Percentiles rank a stretch among this genome's conserved stretches.
Evolutionary conservation across 2,329 filamentous ascomycete genomes (phyloP).

Genomic region (Ciborinia camelliae): DNA sequence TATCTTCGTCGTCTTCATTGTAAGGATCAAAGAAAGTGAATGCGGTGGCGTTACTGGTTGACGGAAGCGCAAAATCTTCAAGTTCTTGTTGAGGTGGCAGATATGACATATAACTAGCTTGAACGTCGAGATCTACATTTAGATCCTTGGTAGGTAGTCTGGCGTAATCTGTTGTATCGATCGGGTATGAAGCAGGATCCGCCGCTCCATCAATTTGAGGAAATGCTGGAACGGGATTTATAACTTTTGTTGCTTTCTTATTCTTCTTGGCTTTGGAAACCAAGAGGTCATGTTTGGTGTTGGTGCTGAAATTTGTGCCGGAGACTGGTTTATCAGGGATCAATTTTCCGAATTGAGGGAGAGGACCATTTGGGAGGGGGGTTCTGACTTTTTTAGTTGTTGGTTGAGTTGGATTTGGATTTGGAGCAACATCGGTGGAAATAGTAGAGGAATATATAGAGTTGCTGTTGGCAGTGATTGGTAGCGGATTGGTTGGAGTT

Average conservation of each 20-base stretch:
- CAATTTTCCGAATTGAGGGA: background rate
- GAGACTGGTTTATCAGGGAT: background rate
- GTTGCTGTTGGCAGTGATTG: background rate
- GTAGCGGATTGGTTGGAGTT: background rate
- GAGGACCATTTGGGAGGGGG: background rate
- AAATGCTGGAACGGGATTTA: too few relatives aligned
- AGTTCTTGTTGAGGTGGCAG: too few relatives aligned
- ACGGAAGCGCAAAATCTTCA: too few relatives aligned
- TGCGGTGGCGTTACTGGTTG: background rate
- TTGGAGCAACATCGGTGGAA: background rate
- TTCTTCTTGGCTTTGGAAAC: background rate
- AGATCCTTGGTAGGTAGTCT: background rate
- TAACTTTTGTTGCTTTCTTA: background rate
- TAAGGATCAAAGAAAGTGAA: background rate
- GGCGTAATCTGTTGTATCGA: background rate
- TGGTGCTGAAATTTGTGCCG: background rate
- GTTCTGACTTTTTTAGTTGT: background rate
- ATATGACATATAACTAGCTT: too few relatives aligned
- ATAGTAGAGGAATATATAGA: background rate
- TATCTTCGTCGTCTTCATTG: background rate
- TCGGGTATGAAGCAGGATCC: background rate
- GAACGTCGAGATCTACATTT: background rate
- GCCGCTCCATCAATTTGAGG: background rate
- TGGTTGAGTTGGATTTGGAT: too few relatives aligned
- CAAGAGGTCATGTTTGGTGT: background rate